Percentiles rank a stretch among this genome's conserved stretches.
phyloP scores from a whole-genome alignment of 805 yeast species.

The Lipomyces mesembrius region DNA sequence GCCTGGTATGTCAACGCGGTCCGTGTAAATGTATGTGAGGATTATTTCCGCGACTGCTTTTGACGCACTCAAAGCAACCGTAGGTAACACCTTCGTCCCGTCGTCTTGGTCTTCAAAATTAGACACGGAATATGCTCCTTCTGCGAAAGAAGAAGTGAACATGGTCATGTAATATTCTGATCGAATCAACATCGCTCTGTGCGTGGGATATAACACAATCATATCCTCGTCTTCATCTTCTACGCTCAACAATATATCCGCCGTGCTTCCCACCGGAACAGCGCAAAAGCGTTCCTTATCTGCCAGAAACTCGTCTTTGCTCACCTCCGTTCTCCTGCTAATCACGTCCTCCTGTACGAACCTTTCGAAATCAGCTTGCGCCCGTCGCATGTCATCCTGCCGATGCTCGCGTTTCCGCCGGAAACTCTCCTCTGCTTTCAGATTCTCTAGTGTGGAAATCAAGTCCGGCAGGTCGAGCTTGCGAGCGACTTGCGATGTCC shows the following conservation, averaged over 20 bases:
- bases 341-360: constrained; percentile 45
- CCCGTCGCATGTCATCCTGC: constrained; percentile 46
- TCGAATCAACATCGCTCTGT: constrained; percentile 62
- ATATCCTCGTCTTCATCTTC: constrained; percentile 21
- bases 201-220: constrained; percentile 60
- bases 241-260: constrained; percentile 30
- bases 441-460: constrained; percentile 45
- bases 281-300: not conserved
- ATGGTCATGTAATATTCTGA: constrained; percentile 68
- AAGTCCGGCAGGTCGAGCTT: constrained; percentile 49
- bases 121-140: constrained; percentile 37
- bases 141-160: constrained; percentile 59
- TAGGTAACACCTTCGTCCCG: constrained; percentile 31
- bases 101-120: constrained; percentile 13
- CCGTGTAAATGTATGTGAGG: constrained; percentile 63
- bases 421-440: constrained; percentile 41
- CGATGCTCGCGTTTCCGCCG: constrained; percentile 46
- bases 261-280: constrained; percentile 34
- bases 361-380: constrained; percentile 39
- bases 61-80: constrained; percentile 45
- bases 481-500: constrained; percentile 46
- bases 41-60: constrained; percentile 55
- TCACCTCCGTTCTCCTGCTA: constrained; percentile 14
- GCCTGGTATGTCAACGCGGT: constrained; percentile 58
- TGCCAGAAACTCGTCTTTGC: not conserved